Conservation (phyloP, 169 alveolate genomes). For the Cryptosporidium xiaoi region DNA sequence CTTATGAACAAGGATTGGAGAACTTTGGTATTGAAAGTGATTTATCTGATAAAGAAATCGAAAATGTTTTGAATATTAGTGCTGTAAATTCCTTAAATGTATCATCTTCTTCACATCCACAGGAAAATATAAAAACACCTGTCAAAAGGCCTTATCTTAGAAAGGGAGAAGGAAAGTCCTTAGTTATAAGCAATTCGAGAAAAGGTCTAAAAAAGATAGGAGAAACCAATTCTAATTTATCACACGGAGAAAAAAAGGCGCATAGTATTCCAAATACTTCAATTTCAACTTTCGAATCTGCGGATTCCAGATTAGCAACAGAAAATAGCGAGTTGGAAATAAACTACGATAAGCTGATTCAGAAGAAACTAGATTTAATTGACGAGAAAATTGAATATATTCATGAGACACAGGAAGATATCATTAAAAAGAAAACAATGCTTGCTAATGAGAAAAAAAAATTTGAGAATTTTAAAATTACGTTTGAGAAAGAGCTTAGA, state of each 20-base stretch:
- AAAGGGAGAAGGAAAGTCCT: constrained; percentile 67
- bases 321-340: neutral
- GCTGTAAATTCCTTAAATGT: too few relatives aligned
- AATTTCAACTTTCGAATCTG: too few relatives aligned
- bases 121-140: constrained; percentile 11
- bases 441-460: constrained; percentile 27
- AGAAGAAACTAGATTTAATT: constrained; percentile 40
- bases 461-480: constrained; percentile 10
- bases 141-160: constrained; percentile 38
- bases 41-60: neutral
- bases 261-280: too few relatives aligned
- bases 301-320: neutral
- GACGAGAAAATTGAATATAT: constrained; percentile 64
- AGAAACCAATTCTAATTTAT: neutral
- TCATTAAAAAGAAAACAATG: constrained; percentile 26
- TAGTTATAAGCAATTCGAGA: constrained; percentile 70
- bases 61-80: neutral
- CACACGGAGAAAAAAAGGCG: neutral
- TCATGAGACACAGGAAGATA: constrained; percentile 51
- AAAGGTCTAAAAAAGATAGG: neutral
- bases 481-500: constrained; percentile 39
- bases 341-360: constrained; percentile 34
- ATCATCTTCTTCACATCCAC: neutral
- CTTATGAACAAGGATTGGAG: neutral
- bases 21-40: too few relatives aligned